Conservation (phyloP, 345 rosid genomes). For the Ricinus communis region DNA sequence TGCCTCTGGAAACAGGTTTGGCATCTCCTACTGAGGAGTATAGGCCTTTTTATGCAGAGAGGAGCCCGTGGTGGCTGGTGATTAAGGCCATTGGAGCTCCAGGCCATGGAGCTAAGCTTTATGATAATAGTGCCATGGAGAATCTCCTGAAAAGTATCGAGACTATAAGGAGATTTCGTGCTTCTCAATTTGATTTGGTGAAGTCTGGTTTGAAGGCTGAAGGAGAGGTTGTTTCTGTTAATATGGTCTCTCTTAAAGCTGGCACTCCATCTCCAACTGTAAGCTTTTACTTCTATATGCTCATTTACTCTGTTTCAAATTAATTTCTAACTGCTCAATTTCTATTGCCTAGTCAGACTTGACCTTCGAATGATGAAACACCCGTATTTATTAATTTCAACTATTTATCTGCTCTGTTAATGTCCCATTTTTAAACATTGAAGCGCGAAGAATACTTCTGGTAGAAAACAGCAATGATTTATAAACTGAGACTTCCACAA, state of each 20-base stretch:
- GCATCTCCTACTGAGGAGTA: constrained; percentile 69
- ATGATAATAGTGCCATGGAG: constrained; percentile 90
- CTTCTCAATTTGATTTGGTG: constrained; percentile 84
- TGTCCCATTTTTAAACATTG: background rate
- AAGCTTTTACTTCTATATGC: constrained; percentile 26
- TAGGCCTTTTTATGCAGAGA: constrained; percentile 76
- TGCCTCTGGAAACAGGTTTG: constrained; percentile 47
- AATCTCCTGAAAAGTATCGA: constrained; percentile 83
- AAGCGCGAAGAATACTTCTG: background rate
- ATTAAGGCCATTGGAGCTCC: constrained; percentile 93
- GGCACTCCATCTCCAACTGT: constrained; percentile 97
- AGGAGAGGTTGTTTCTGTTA: constrained; percentile 87
- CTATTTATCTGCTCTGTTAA: background rate
- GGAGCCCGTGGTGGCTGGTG: constrained; percentile 82
- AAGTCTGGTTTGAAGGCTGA: constrained; percentile 79
- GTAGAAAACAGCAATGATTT: background rate
- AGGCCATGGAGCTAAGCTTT: constrained; percentile 93
- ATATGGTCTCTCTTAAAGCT: constrained; percentile 78
- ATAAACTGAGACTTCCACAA: background rate
- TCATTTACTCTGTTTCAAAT: background rate
- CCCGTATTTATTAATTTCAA: background rate
- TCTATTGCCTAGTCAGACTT: background rate
- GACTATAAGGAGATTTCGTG: constrained; percentile 76
- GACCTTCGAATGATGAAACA: background rate
- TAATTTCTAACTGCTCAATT: background rate